Evolutionary conservation across 73 alveolate species (phyloP), one percentile per base, ranked within the genome.

Genomic region (Blepharisma japonicum): DNA sequence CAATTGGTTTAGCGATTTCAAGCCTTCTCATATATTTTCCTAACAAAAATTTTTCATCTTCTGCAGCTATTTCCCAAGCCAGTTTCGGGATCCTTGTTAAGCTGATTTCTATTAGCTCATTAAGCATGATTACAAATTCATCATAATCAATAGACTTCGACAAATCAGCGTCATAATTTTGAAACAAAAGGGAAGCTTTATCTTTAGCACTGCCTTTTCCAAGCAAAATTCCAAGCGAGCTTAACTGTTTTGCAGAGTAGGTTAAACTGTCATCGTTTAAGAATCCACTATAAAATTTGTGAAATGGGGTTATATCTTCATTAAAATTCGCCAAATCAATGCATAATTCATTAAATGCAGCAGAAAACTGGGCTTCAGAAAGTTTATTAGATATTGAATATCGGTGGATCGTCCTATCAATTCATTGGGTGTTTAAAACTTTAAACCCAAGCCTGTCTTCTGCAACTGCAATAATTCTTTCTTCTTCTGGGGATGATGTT

Each of bases 171-270:
- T 53, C 67, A 53, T 53, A 53, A 53, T 53, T 53, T 53, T 53
- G n/a, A 53, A 53, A 53, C 3, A 14, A 53, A 11, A 53, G 23
- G 23, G 67, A 53, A 20, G 27, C n/a, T 20, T 53, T 53, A 14
- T 11, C n/a, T 53, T 53, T 53, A 53, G 23, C 23, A 4, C 23
- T 53, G n/a, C 67, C 67, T 53, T 53, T 11, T 14, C 67, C 67
- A 14, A 53, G 23, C 23, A 53, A 53, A 20, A 53, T 53, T 4
- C 67, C 67, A 53, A 53, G 67, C 23, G 67, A 53, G 67, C 67
- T 53, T 0, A 53, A 4, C 23, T 53, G n/a, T 53, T 53, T 0
- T 14, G 67, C 67, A 53, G 27, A 53, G 4, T 53, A 53, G 4
- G 23, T 53, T 14, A 11, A 53, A 4, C 23, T 53, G n/a, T 53